Conservation (phyloP, 2,329 filamentous ascomycete genomes). For the Sporothrix inflata region DNA sequence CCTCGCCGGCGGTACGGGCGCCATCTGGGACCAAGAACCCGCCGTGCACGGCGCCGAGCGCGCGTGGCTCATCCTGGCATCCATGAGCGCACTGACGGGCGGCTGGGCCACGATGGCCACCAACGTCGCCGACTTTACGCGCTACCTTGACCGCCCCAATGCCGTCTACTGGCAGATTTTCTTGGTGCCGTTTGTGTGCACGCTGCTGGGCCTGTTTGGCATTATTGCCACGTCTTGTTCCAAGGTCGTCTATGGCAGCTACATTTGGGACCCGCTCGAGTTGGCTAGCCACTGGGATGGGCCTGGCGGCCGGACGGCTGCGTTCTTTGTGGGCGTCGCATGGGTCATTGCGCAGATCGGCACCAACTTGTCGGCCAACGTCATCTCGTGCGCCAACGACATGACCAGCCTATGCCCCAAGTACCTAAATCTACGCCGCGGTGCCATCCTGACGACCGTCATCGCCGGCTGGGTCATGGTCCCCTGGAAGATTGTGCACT, state of each 20-base stretch:
- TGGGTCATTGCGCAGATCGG: slow-evolving; percentile 62
- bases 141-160: slow-evolving; percentile 36
- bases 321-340: slow-evolving; percentile 44
- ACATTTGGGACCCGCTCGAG: slow-evolving; percentile 54
- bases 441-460: slow-evolving; percentile 58
- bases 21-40: slow-evolving; percentile 37
- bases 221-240: slow-evolving; percentile 60
- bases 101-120: slow-evolving; percentile 34
- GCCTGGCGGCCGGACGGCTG: slow-evolving; percentile 46
- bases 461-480: slow-evolving; percentile 48
- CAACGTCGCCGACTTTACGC: slow-evolving; percentile 36
- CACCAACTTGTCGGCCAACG: slow-evolving; percentile 61
- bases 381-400: slow-evolving; percentile 58
- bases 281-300: slow-evolving; percentile 51
- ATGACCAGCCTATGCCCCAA: slow-evolving; percentile 42
- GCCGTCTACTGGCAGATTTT: slow-evolving; percentile 37
- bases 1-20: slow-evolving; percentile 36
- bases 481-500: slow-evolving; percentile 67
- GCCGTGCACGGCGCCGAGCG: slow-evolving; percentile 34
- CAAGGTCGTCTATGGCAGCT: slow-evolving; percentile 46
- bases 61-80: slow-evolving; percentile 38
- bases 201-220: slow-evolving; percentile 51
- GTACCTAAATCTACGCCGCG: slow-evolving; percentile 58
- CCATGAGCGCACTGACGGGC: slow-evolving; percentile 36
- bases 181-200: slow-evolving; percentile 41